These are phyloP conservation scores for Xanthoparmelia taractica DNA, from an alignment of 495 filamentous ascomycete species.

Conservation along the genomic window DNA sequence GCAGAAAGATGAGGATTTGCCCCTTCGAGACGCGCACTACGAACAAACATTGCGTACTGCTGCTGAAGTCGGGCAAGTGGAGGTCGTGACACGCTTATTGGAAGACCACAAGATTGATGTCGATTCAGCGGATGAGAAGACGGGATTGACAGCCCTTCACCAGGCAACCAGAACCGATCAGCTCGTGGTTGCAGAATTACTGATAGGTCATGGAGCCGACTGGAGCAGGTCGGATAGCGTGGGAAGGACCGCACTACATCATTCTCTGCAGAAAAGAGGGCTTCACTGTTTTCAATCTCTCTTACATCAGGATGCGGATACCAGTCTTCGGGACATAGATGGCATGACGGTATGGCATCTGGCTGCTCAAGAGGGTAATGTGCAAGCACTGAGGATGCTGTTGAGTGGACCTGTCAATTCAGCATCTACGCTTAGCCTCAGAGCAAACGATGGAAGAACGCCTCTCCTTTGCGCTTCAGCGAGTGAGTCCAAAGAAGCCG, in stretches of 20 bases:
- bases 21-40: neutral
- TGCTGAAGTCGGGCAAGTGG: neutral
- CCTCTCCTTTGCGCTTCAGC: neutral
- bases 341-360: neutral
- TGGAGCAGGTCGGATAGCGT: neutral
- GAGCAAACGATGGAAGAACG: neutral
- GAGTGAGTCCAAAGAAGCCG: neutral
- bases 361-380: neutral
- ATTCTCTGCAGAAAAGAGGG: neutral
- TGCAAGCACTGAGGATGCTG: neutral
- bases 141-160: constrained; percentile 10
- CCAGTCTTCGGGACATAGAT: neutral
- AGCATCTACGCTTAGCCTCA: neutral
- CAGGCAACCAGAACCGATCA: constrained; percentile 3
- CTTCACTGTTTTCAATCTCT: neutral
- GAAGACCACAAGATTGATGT: neutral
- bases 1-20: neutral
- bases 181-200: neutral
- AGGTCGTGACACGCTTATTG: neutral
- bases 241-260: constrained; percentile 5
- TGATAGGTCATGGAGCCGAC: neutral
- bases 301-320: neutral
- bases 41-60: neutral
- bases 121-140: neutral
- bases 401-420: neutral